Evolutionary conservation across 2,329 filamentous ascomycete genomes (phyloP).

Genomic region (Metarhizium humberi): DNA sequence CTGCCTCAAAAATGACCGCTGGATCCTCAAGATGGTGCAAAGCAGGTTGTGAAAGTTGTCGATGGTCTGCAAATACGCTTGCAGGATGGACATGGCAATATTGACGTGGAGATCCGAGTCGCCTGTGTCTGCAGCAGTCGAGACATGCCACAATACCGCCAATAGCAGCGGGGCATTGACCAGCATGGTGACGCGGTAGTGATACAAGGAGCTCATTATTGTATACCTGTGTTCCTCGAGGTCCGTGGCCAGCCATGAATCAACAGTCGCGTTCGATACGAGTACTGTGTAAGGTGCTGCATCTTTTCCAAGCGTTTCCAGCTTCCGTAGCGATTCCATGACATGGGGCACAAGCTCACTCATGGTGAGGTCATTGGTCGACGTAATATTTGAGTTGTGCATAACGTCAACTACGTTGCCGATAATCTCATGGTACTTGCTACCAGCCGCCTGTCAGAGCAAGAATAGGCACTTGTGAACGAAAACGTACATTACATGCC

Average conservation of each 20-base stretch:
- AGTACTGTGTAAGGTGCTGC: constrained; percentile 5
- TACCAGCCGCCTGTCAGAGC: constrained; percentile 1
- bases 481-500: constrained; percentile 9
- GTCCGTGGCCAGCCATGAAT: constrained; percentile 1
- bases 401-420: constrained; percentile 11
- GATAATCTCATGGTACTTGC: constrained; percentile 12
- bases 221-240: constrained; percentile 7
- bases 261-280: constrained; percentile 2
- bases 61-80: constrained; percentile 12
- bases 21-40: constrained; percentile 9
- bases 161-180: constrained; percentile 8
- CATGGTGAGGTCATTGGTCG: constrained; percentile 2
- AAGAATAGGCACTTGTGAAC: not conserved
- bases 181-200: constrained; percentile 7
- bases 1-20: constrained; percentile 12
- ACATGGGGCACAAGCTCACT: constrained; percentile 10
- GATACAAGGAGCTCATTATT: constrained; percentile 8
- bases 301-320: constrained; percentile 10
- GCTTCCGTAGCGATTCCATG: constrained; percentile 9
- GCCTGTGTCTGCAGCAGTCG: constrained; percentile 1
- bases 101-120: constrained; percentile 9
- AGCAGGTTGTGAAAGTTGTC: constrained; percentile 13
- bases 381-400: constrained; percentile 12
- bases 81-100: constrained; percentile 11
- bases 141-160: constrained; percentile 10